Evolutionary conservation across 148 eudicot species (phyloP).

Genomic region (Cornus controversa): DNA sequence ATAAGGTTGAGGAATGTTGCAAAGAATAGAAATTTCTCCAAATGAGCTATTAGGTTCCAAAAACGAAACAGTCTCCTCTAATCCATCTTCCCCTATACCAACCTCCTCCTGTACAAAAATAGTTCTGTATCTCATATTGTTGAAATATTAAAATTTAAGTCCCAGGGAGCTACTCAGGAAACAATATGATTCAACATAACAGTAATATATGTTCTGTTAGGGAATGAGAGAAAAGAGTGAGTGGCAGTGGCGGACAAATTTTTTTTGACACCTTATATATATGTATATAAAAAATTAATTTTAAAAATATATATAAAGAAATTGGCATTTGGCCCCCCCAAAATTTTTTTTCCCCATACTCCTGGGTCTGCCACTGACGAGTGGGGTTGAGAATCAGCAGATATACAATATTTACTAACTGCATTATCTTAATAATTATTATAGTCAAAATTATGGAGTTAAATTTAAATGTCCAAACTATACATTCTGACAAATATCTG

Average conservation of each 20-base stretch:
- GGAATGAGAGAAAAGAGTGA: neutral
- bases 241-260: no score
- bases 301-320: no score
- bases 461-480: neutral
- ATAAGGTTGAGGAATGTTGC: slow-evolving; percentile 88
- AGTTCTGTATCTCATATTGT: neutral
- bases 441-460: neutral
- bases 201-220: neutral
- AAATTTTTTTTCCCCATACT: no score
- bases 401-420: neutral
- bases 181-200: no score
- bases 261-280: no score
- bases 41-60: slow-evolving; percentile 61
- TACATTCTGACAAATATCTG: neutral
- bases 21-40: slow-evolving; percentile 80
- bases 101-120: slow-evolving; percentile 66
- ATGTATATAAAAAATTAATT: no score
- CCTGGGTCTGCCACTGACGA: no score
- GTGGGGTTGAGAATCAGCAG: neutral
- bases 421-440: neutral
- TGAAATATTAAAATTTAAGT: neutral
- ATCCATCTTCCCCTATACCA: slow-evolving; percentile 52
- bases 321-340: no score
- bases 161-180: no score
- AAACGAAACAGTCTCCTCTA: slow-evolving; percentile 50